Evolutionary conservation across 2,329 filamentous ascomycete species (phyloP).

Genomic region (Didymella keratinophila): DNA sequence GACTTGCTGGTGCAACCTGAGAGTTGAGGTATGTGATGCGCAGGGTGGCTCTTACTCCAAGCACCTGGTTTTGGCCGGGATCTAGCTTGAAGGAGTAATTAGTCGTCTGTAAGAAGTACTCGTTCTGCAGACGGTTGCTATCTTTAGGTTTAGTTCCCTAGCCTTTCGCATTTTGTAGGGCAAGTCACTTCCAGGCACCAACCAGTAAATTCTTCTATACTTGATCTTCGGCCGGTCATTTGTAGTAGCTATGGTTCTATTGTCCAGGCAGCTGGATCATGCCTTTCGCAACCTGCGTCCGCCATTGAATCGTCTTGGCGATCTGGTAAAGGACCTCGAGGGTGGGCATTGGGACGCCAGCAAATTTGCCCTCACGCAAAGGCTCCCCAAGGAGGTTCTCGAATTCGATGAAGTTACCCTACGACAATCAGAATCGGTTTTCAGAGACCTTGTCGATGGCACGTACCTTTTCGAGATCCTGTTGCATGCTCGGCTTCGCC

Average conservation of each 20-base stretch:
- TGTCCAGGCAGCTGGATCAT: slow-evolving; percentile 42
- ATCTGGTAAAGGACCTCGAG: slow-evolving; percentile 59
- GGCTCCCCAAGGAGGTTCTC: slow-evolving; percentile 66
- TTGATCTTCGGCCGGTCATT: background rate
- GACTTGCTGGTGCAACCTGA: slow-evolving; percentile 11
- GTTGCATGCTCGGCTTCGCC: slow-evolving; percentile 63
- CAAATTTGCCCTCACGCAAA: slow-evolving; percentile 58
- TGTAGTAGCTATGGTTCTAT: background rate
- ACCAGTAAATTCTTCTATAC: too few species aligned
- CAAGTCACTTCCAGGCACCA: too few species aligned
- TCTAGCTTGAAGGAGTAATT: background rate
- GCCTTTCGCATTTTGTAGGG: too few species aligned
- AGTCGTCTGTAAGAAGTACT: background rate
- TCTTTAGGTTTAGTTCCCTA: background rate
- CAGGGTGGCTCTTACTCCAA: background rate
- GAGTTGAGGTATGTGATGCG: slow-evolving; percentile 11
- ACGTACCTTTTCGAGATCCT: slow-evolving; percentile 60
- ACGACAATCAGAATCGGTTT: background rate
- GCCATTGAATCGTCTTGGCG: slow-evolving; percentile 59
- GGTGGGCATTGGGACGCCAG: slow-evolving; percentile 61
- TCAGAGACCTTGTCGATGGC: background rate
- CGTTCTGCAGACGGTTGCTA: background rate
- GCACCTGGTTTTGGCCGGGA: background rate
- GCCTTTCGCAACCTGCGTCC: slow-evolving; percentile 56
- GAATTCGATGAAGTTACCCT: slow-evolving; percentile 64